These are phyloP conservation scores for Kalanchoe fedtschenkoi DNA, from an alignment of 164 flowering plant genomes.

Conservation along the genomic window DNA sequence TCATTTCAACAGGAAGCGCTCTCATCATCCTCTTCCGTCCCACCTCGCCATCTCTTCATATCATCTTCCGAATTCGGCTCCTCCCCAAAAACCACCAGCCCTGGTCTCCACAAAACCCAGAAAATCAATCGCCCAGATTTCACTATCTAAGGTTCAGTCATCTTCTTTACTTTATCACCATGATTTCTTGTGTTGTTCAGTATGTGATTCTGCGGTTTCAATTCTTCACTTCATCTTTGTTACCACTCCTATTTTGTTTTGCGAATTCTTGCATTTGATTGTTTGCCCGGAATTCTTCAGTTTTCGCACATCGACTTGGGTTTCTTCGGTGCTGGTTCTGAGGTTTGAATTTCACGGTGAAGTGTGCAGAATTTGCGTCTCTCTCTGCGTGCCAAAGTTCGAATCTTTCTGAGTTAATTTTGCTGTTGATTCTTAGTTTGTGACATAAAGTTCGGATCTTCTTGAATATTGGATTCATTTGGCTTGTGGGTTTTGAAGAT, in stretches of 20 bases:
- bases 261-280: too few relatives aligned
- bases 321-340: neutral
- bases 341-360: neutral
- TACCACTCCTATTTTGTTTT: too few relatives aligned
- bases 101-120: neutral
- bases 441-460: neutral
- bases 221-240: too few relatives aligned
- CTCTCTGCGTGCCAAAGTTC: neutral
- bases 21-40: neutral
- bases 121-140: neutral
- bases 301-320: neutral
- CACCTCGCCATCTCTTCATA: too few relatives aligned
- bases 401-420: too few relatives aligned
- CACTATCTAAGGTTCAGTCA: neutral
- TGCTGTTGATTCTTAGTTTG: too few relatives aligned
- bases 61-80: too few relatives aligned
- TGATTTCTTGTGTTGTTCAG: too few relatives aligned
- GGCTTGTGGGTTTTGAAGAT: slow-evolving; percentile 12
- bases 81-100: too few relatives aligned
- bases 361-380: too few relatives aligned
- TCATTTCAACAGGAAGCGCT: neutral
- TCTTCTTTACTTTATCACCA: neutral
- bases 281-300: too few relatives aligned
- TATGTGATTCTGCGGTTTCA: too few relatives aligned
- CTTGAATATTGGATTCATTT: neutral